Conservation (phyloP, 768 basidiomycete genomes). For the Lactifluus pinguis region DNA sequence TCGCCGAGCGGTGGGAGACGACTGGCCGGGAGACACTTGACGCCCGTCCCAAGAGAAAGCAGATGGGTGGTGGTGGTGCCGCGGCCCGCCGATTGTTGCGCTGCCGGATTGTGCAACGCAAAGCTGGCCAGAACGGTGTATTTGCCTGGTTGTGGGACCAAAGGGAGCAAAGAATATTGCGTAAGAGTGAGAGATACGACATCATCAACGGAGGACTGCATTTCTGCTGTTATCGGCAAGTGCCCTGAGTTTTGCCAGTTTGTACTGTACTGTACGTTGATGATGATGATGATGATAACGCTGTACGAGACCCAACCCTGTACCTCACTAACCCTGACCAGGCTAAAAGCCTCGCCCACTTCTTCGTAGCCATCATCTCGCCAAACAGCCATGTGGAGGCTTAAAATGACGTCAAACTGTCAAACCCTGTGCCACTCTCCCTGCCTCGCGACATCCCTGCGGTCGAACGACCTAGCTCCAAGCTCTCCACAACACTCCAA, state of each 20-base stretch:
- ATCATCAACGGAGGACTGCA: conserved; percentile 19
- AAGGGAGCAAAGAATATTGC: conserved; percentile 37
- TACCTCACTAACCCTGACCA: no score
- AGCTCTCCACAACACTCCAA: neutral
- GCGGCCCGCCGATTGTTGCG: conserved; percentile 19
- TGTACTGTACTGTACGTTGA: no score
- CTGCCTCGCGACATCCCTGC: neutral
- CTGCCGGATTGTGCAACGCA: conserved; percentile 35
- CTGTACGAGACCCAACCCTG: no score
- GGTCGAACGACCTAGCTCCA: neutral
- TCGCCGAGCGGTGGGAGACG: conserved; percentile 64
- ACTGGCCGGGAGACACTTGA: conserved; percentile 68
- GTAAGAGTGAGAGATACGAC: conserved; percentile 34
- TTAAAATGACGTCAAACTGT: neutral
- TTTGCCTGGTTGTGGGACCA: conserved; percentile 44
- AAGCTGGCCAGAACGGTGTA: conserved; percentile 56
- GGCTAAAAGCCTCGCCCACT: no score
- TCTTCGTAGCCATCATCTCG: no score
- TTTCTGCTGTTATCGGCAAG: neutral
- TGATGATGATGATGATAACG: no score
- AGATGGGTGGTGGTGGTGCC: conserved; percentile 31
- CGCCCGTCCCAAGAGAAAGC: conserved; percentile 72
- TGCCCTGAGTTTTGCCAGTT: no score
- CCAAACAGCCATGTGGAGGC: neutral
- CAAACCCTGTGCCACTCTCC: neutral